Base-by-base conservation (phyloP, 139 green algal genomes). In the Mychonastes homosphaera region DNA sequence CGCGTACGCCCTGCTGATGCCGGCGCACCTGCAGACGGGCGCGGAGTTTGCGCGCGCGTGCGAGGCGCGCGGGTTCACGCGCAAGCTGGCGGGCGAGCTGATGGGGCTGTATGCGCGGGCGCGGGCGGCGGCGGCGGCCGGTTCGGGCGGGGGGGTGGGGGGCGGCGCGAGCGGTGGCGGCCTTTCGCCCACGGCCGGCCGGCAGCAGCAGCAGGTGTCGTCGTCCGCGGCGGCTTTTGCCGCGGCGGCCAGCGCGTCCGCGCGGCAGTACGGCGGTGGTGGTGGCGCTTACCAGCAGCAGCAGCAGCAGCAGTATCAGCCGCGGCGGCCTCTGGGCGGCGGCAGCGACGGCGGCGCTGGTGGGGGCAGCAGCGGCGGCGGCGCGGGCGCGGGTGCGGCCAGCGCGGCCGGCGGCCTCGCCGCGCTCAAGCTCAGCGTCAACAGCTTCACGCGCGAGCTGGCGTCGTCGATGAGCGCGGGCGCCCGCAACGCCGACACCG, bases 1-100 rank as follows among this genome's bases (percentile, higher is more conserved):
- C 48, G 82, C 69, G 0, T 85, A 75, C 58, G 39, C 79, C 55
- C 58, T 85, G 61, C 69, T 85, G 28, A 79, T 85, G 69, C 78
- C 78, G 3, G 40, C 67, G 0, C 32, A 10, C 10, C 28, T 59
- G 8, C 76, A 82, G 62, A 70, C 55, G 29, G 27, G 49, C 1
- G 24, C 39, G 7, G 59, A 82, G 26, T 79, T 85, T 39, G 43
- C 62, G 23, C 55, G 69, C 1, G 53, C 80, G 12, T 76, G 72
- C 40, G 78, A 85, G 28, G 71, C 82, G 4, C 63, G 73, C 65
- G 57, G 47, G 3, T 62, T 78, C 39, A 71, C 43, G 30, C 64
- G 65, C 60, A 78, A 78, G 62, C 65, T 73, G 55, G 65, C 73
- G 43, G 30, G 36, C 18, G 71, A 79, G 54, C 65, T 79, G 9